Evolutionary conservation across 73 alveolate genomes (phyloP).

Genomic region (Blepharisma japonicum): DNA sequence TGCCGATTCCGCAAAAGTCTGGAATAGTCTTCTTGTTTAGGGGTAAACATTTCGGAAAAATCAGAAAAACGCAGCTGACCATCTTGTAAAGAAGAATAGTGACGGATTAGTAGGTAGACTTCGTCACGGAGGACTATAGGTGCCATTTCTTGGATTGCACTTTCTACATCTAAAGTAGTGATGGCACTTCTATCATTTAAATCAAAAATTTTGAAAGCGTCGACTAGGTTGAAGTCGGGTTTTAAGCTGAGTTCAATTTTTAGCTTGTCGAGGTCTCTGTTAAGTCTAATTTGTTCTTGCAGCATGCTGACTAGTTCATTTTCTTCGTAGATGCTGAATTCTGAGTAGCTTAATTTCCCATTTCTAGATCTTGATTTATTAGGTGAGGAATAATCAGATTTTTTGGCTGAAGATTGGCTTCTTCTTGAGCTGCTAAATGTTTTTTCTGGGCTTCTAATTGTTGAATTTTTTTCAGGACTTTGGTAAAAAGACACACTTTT

Average conservation of each 20-base stretch:
- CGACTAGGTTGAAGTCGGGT: conserved; percentile 50
- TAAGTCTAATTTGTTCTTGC: conserved; percentile 34
- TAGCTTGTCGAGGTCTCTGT: conserved; percentile 44
- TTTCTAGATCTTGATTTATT: no score
- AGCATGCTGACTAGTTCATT: conserved; percentile 37
- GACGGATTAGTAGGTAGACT: conserved; percentile 37
- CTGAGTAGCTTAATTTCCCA: no score
- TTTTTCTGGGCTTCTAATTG: no score
- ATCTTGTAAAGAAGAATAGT: conserved; percentile 39
- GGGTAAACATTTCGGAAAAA: conserved; percentile 49
- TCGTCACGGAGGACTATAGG: conserved; percentile 40
- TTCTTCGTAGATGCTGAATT: not conserved
- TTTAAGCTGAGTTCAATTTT: conserved; percentile 38
- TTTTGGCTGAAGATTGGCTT: no score
- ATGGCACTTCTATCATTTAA: conserved; percentile 34
- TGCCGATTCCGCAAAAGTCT: conserved; percentile 24
- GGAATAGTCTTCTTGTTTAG: conserved; percentile 36
- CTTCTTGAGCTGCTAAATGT: no score
- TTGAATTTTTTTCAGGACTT: conserved; percentile 10
- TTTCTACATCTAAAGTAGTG: conserved; percentile 34
- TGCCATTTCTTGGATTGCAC: conserved; percentile 27
- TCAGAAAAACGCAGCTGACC: conserved; percentile 41
- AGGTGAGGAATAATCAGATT: no score
- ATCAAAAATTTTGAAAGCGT: conserved; percentile 48
- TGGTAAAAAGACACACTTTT: conserved; percentile 6